A percentile compares a stretch with the other conserved stretches of the same genome.
phyloP scores from a whole-genome alignment of 805 yeast species.

The Metschnikowia matae region DNA sequence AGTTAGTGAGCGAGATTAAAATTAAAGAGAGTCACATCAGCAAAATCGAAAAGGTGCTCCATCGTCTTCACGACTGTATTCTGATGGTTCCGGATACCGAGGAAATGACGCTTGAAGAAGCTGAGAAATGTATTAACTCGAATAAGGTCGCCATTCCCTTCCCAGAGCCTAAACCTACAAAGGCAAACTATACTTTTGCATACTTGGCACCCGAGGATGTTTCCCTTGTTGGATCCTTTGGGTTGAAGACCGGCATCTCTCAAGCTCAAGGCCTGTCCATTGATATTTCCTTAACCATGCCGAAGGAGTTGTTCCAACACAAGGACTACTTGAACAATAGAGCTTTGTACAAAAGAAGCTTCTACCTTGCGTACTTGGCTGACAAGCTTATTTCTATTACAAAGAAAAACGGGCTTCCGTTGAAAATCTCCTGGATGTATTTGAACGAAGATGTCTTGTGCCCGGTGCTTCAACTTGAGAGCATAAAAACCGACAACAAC shows the following conservation, averaged over 20 bases:
- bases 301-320: conserved; percentile 64
- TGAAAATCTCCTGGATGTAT: conserved; percentile 59
- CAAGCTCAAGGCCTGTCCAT: conserved; percentile 60
- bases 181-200: conserved; percentile 66
- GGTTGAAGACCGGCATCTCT: conserved; percentile 74
- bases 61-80: conserved; percentile 64
- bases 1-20: conserved; percentile 73
- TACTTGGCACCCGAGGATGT: conserved; percentile 69
- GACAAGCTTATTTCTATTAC: conserved; percentile 54
- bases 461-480: conserved; percentile 66
- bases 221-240: conserved; percentile 83
- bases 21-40: conserved; percentile 65
- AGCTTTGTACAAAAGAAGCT: conserved; percentile 84
- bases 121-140: conserved; percentile 48
- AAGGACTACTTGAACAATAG: conserved; percentile 90
- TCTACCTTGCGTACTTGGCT: conserved; percentile 76
- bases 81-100: conserved; percentile 54
- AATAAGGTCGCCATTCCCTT: conserved; percentile 69
- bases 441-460: conserved; percentile 72
- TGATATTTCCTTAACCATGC: conserved; percentile 84
- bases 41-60: conserved; percentile 70
- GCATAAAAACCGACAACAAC: conserved; percentile 45
- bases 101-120: conserved; percentile 53
- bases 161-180: conserved; percentile 83
- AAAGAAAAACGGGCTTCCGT: conserved; percentile 53